Conservation (phyloP, 129 eudicot species). For the Chrysanthemum seticuspe region DNA sequence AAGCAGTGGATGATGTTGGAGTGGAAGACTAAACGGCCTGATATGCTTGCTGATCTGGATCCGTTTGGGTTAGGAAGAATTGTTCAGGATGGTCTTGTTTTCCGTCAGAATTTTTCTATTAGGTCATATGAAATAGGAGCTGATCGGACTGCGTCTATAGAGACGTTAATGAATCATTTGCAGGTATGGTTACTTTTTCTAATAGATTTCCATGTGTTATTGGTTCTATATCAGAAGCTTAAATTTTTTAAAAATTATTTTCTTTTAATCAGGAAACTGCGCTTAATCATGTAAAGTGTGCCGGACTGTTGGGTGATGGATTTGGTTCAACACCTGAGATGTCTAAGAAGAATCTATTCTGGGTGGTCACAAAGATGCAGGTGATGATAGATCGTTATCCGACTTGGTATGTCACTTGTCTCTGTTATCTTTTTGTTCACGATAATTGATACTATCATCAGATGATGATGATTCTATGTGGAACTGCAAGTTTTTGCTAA, state of each 20-base stretch:
- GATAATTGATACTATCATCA: no score
- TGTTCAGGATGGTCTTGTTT: constrained; percentile 18
- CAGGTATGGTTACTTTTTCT: neutral
- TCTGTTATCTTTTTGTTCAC: no score
- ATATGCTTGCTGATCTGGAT: constrained; percentile 23
- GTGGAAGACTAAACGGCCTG: constrained; percentile 23
- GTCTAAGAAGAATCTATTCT: constrained; percentile 75
- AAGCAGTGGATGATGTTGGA: constrained; percentile 25
- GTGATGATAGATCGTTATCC: constrained; percentile 92
- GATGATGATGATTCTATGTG: no score
- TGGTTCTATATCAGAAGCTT: neutral
- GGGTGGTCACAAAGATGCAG: constrained; percentile 95
- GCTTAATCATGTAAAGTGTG: constrained; percentile 85
- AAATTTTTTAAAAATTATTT: neutral
- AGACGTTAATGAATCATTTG: constrained; percentile 20
- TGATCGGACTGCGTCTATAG: constrained; percentile 23
- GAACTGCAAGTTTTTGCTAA: no score
- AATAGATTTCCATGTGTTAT: neutral
- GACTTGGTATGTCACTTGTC: constrained; percentile 60
- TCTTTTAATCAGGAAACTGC: constrained; percentile 78
- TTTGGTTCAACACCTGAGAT: constrained; percentile 98
- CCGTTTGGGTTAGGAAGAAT: constrained; percentile 22
- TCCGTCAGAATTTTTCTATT: constrained; percentile 21
- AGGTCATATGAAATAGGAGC: constrained; percentile 26
- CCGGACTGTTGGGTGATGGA: constrained; percentile 80